Conservation (phyloP, 345 rosid genomes). For the Litchi chinensis region DNA sequence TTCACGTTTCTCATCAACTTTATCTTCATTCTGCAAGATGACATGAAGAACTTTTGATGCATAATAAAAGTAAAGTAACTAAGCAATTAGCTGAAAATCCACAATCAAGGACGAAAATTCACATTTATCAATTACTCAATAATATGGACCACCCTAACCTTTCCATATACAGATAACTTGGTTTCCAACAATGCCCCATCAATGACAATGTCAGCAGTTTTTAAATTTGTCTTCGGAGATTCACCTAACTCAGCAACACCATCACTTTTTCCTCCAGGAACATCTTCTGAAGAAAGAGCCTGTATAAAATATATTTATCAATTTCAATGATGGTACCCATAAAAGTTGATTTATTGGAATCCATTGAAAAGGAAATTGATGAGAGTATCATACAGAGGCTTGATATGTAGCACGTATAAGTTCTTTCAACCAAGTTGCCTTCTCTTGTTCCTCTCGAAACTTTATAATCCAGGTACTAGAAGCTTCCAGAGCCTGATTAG, state of each 20-base stretch:
- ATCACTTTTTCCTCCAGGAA: slow-evolving; percentile 57
- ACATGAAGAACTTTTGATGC: slow-evolving; percentile 14
- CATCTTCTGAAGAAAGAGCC: slow-evolving; percentile 75
- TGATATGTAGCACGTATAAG: slow-evolving; percentile 89
- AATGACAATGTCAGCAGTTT: slow-evolving; percentile 77
- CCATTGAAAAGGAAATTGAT: slow-evolving; percentile 13
- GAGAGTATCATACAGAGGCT: slow-evolving; percentile 74
- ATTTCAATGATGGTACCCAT: slow-evolving; percentile 14
- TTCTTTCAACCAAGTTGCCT: slow-evolving; percentile 80
- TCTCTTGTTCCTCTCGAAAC: slow-evolving; percentile 71
- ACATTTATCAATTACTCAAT: slow-evolving; percentile 11
- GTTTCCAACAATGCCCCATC: slow-evolving; percentile 80
- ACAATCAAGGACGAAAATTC: not conserved
- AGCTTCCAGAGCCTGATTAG: slow-evolving; percentile 82
- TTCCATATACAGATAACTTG: slow-evolving; percentile 77
- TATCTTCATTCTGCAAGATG: slow-evolving; percentile 53
- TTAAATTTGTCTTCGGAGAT: slow-evolving; percentile 47
- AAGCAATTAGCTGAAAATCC: slow-evolving; percentile 12
- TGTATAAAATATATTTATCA: slow-evolving; percentile 28
- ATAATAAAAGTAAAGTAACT: slow-evolving; percentile 18
- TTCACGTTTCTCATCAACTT: slow-evolving; percentile 46
- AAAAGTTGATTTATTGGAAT: slow-evolving; percentile 18
- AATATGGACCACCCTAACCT: slow-evolving; percentile 47
- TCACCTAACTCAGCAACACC: slow-evolving; percentile 40
- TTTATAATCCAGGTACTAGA: slow-evolving; percentile 93